These are phyloP conservation scores for Malus hybrid DNA, from an alignment of 331 rosid genomes.

Conservation along the genomic window DNA sequence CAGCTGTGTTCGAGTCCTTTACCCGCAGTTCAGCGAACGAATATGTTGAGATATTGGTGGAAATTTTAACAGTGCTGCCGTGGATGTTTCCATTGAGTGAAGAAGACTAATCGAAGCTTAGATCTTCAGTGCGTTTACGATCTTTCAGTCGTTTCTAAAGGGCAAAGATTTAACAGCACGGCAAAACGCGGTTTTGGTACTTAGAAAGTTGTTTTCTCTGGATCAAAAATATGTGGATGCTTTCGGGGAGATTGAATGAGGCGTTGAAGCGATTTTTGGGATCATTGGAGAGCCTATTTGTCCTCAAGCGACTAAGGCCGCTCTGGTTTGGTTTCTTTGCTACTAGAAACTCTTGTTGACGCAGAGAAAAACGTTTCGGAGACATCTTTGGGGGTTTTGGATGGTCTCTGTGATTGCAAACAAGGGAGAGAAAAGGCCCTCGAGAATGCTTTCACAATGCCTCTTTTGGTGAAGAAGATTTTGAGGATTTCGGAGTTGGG, in stretches of 20 bases:
- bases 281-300: constrained; percentile 47
- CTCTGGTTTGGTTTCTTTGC: constrained; percentile 53
- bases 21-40: constrained; percentile 21
- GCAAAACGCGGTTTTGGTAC: constrained; percentile 51
- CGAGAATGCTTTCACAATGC: constrained; percentile 57
- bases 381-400: constrained; percentile 60
- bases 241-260: constrained; percentile 39
- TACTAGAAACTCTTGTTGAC: constrained; percentile 58
- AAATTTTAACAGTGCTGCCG: constrained; percentile 42
- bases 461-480: constrained; percentile 72
- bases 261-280: constrained; percentile 44
- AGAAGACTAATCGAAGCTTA: constrained; percentile 34
- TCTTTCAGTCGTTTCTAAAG: constrained; percentile 40
- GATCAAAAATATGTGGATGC: constrained; percentile 25
- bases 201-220: constrained; percentile 35
- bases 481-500: constrained; percentile 56
- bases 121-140: constrained; percentile 33
- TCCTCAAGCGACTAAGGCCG: constrained; percentile 40
- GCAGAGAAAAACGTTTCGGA: constrained; percentile 55
- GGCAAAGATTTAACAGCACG: constrained; percentile 45
- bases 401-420: constrained; percentile 37
- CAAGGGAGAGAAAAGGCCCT: constrained; percentile 50
- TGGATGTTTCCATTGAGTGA: constrained; percentile 44
- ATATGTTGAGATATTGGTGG: constrained; percentile 29
- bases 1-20: constrained; percentile 41